phyloP scores from a whole-genome alignment of 345 rosid genomes.

The Eucalyptus sideroxylon region DNA sequence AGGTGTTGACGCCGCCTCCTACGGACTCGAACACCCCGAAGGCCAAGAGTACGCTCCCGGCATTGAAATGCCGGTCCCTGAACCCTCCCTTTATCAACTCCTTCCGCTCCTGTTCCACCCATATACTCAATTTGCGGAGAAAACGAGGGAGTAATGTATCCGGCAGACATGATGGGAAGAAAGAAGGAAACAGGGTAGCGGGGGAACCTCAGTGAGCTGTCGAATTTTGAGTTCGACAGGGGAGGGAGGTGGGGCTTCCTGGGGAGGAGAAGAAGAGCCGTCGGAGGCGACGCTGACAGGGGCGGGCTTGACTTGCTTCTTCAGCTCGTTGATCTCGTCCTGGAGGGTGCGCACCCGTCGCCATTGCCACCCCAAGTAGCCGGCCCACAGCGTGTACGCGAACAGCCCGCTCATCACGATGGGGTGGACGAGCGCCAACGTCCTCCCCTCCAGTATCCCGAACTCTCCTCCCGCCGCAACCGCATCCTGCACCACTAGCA shows the following conservation, averaged over 20 bases:
- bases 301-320: constrained; percentile 62
- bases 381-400: constrained; percentile 51
- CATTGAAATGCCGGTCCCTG: constrained; percentile 74
- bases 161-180: neutral
- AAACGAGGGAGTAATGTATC: neutral
- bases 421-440: constrained; percentile 65
- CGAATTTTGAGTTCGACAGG: constrained; percentile 39
- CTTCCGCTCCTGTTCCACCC: constrained; percentile 47
- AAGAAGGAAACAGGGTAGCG: neutral
- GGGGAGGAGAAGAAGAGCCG: constrained; percentile 26
- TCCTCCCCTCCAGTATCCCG: constrained; percentile 81
- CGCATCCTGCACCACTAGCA: constrained; percentile 41
- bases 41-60: constrained; percentile 72
- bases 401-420: constrained; percentile 58
- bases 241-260: constrained; percentile 28
- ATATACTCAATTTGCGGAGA: neutral
- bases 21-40: constrained; percentile 81
- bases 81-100: constrained; percentile 53
- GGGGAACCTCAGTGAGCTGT: constrained; percentile 49
- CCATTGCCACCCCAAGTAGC: constrained; percentile 98
- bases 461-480: constrained; percentile 65
- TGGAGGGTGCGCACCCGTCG: constrained; percentile 75
- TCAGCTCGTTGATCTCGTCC: constrained; percentile 53
- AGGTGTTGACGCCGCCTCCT: constrained; percentile 74
- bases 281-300: constrained; percentile 39